These are phyloP conservation scores for Ceratobasidium sp. DNA, from an alignment of 1,284 basidiomycete genomes.

Conservation along the genomic window DNA sequence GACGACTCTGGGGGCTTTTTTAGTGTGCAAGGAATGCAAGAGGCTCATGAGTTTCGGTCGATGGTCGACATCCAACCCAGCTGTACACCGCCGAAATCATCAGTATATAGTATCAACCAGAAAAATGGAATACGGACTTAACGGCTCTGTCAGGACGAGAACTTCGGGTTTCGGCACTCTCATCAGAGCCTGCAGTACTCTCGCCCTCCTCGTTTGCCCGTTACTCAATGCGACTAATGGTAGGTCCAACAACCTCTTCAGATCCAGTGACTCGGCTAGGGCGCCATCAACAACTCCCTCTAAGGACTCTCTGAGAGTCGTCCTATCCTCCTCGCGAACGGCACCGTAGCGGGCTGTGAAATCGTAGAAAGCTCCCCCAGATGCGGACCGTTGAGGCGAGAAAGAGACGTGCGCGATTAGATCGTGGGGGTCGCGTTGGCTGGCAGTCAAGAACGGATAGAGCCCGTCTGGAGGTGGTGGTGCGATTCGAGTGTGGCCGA, in stretches of 20 bases:
- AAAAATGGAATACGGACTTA: constrained; percentile 65
- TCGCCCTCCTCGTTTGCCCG: constrained; percentile 90
- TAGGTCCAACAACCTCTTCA: constrained; percentile 78
- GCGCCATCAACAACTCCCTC: constrained; percentile 57
- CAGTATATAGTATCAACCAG: constrained; percentile 42
- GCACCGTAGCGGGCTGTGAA: constrained; percentile 92
- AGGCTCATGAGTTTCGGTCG: constrained; percentile 72
- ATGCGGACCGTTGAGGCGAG: constrained; percentile 68
- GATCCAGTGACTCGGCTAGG: constrained; percentile 68
- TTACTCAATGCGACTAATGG: constrained; percentile 89
- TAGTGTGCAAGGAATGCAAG: constrained; percentile 71
- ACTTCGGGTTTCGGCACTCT: constrained; percentile 70
- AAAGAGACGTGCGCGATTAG: constrained; percentile 80
- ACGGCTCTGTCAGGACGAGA: constrained; percentile 87
- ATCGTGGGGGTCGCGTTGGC: constrained; percentile 63
- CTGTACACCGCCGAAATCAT: constrained; percentile 59
- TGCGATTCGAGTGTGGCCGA: constrained; percentile 76
- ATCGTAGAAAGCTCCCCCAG: constrained; percentile 87
- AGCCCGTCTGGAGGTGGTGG: constrained; percentile 76
- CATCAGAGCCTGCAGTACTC: constrained; percentile 86
- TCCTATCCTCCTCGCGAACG: constrained; percentile 82
- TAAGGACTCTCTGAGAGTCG: constrained; percentile 80
- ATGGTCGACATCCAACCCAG: constrained; percentile 77
- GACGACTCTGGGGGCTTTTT: constrained; percentile 73
- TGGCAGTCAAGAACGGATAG: constrained; percentile 74